phyloP scores from a whole-genome alignment of 73 alveolate genomes.

The Paraurostyla sp. region DNA sequence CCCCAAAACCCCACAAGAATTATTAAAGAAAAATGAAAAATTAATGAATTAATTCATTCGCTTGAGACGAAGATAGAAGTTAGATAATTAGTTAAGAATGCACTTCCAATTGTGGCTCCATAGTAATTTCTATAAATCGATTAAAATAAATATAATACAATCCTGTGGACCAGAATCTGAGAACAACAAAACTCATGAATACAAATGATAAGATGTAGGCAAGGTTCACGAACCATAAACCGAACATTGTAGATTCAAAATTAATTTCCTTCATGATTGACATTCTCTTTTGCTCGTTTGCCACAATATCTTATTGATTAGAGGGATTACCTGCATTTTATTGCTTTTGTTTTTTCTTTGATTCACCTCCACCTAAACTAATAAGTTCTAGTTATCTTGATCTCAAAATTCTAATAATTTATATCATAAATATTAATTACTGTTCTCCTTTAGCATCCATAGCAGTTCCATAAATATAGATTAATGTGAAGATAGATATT shows the following conservation, averaged over 20 bases:
- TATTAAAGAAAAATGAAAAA: background rate
- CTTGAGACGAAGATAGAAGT: background rate
- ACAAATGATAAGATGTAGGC: background rate
- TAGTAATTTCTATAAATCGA: slow-evolving; percentile 9
- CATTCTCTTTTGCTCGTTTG: slow-evolving; percentile 7
- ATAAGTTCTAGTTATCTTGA: slow-evolving; percentile 10
- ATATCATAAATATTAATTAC: background rate
- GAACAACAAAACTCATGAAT: slow-evolving; percentile 53
- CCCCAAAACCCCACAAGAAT: background rate
- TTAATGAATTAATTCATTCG: background rate
- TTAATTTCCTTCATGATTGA: slow-evolving; percentile 32
- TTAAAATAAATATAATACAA: background rate
- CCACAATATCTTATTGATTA: slow-evolving; percentile 17
- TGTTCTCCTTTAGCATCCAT: slow-evolving; percentile 41
- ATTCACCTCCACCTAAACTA: background rate
- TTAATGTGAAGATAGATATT: background rate
- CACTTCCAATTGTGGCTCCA: slow-evolving; percentile 50
- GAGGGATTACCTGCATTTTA: background rate
- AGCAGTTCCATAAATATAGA: background rate
- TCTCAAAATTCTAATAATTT: background rate
- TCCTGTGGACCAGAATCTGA: slow-evolving; percentile 55
- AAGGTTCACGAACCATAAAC: slow-evolving; percentile 44
- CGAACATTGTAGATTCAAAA: slow-evolving; percentile 40
- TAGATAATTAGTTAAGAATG: background rate
- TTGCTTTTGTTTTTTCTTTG: background rate